phyloP scores from a whole-genome alignment of 129 eudicot species.

The Flaveria ramosissima region DNA sequence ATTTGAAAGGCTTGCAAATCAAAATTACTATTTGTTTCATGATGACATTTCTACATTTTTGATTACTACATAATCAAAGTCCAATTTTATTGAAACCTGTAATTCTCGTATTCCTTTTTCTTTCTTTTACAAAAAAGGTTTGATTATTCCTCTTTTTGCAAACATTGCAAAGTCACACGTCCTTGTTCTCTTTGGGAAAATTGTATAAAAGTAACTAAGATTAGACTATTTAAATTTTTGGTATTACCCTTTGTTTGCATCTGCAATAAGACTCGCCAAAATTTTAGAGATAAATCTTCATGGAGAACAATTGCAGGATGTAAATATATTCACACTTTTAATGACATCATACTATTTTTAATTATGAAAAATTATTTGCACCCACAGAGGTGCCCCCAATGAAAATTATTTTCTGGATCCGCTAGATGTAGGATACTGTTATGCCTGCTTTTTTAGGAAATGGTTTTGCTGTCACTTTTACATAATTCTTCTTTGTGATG shows the following conservation, averaged over 20 bases:
- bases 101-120: neutral
- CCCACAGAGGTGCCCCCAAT: neutral
- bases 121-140: neutral
- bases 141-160: neutral
- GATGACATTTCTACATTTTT: neutral
- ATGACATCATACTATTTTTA: neutral
- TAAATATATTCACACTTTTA: neutral
- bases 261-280: neutral
- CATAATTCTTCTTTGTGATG: neutral
- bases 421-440: neutral
- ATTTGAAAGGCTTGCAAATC: too few relatives aligned
- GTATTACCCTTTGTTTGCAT: neutral
- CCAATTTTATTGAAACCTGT: neutral
- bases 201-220: neutral
- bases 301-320: neutral
- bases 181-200: neutral
- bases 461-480: neutral
- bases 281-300: neutral
- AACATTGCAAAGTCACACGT: neutral
- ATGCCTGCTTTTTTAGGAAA: neutral
- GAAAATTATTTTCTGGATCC: neutral
- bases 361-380: neutral
- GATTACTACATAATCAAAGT: neutral
- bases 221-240: neutral
- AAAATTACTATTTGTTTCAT: neutral